Evolutionary conservation across 2,329 filamentous ascomycete genomes (phyloP).

Genomic region (Ascochyta clinopodiicola): DNA sequence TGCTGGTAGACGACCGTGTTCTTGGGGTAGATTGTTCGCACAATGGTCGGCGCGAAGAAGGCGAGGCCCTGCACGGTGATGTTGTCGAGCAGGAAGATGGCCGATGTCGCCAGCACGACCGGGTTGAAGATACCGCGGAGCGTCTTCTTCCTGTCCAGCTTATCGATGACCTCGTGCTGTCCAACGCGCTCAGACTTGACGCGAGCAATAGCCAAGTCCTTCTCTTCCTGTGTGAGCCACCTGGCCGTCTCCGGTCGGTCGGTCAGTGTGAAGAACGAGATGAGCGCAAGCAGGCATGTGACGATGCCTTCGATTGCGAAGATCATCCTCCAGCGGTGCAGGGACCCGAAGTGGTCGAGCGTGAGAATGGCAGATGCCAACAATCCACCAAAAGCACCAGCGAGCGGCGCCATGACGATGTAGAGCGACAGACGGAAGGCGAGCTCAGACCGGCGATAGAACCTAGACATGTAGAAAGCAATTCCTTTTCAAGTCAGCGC

Average conservation of each 20-base stretch:
- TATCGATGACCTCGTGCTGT: slow-evolving; percentile 68
- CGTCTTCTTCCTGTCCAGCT: slow-evolving; percentile 65
- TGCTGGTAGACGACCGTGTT: slow-evolving; percentile 67
- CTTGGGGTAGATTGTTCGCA: slow-evolving; percentile 70
- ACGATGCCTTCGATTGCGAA: slow-evolving; percentile 75
- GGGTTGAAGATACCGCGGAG: slow-evolving; percentile 69
- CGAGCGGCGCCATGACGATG: slow-evolving; percentile 73
- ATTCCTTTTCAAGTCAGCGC: slow-evolving; percentile 55
- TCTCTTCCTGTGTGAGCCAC: slow-evolving; percentile 71
- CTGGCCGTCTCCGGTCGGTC: slow-evolving; percentile 71
- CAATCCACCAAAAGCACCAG: slow-evolving; percentile 74
- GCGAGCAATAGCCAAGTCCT: slow-evolving; percentile 69
- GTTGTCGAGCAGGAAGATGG: slow-evolving; percentile 70
- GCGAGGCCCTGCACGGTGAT: slow-evolving; percentile 74
- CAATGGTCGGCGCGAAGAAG: slow-evolving; percentile 75
- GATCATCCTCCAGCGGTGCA: slow-evolving; percentile 72
- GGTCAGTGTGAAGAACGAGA: slow-evolving; percentile 69
- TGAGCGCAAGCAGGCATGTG: slow-evolving; percentile 62
- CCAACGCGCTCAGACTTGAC: slow-evolving; percentile 72
- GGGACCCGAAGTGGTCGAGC: slow-evolving; percentile 63
- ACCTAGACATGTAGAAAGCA: slow-evolving; percentile 74
- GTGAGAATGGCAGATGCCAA: slow-evolving; percentile 67
- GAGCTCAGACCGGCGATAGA: slow-evolving; percentile 74
- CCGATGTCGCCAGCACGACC: slow-evolving; percentile 62
- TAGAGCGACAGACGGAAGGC: slow-evolving; percentile 72